A percentile compares a stretch with the other conserved stretches of the same genome.
These are phyloP conservation scores for Curvularia eragrostidis DNA, from an alignment of 2,329 filamentous ascomycete species.

Conservation along the genomic window DNA sequence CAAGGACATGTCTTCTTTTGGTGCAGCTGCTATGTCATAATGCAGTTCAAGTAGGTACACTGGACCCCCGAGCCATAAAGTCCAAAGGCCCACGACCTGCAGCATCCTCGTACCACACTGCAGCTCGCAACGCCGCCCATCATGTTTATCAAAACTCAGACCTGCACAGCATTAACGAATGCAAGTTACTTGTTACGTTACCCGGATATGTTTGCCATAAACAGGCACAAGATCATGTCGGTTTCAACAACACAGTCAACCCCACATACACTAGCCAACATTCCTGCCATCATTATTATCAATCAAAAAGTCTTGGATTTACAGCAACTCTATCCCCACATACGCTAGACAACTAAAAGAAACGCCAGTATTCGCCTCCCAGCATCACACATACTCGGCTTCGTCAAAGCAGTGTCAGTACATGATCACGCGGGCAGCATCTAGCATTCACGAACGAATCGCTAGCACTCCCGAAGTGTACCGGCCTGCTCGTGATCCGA, in stretches of 20 bases:
- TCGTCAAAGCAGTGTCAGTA: constrained; percentile 20
- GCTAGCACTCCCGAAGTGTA: constrained; percentile 11
- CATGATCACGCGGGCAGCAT: constrained; percentile 21
- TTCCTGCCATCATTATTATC: constrained; percentile 24
- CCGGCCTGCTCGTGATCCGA: constrained; percentile 7
- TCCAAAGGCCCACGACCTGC: background rate
- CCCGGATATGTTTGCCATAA: constrained; percentile 31
- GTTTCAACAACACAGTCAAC: constrained; percentile 26
- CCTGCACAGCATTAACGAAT: background rate
- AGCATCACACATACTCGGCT: constrained; percentile 1
- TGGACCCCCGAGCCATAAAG: background rate
- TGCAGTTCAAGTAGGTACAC: constrained; percentile 1
- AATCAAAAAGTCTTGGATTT: constrained; percentile 21
- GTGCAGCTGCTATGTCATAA: background rate
- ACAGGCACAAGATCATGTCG: constrained; percentile 24
- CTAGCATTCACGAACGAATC: constrained; percentile 20
- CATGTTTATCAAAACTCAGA: background rate
- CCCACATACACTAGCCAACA: constrained; percentile 38
- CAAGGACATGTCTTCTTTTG: background rate
- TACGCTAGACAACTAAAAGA: constrained; percentile 39
- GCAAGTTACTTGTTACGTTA: background rate
- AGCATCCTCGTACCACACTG: background rate
- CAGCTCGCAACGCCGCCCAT: background rate
- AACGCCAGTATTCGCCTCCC: constrained; percentile 17
- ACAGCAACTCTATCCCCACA: constrained; percentile 36